phyloP scores from a whole-genome alignment of 1,284 basidiomycete species.

The Apiotrichum mycotoxinovorans region DNA sequence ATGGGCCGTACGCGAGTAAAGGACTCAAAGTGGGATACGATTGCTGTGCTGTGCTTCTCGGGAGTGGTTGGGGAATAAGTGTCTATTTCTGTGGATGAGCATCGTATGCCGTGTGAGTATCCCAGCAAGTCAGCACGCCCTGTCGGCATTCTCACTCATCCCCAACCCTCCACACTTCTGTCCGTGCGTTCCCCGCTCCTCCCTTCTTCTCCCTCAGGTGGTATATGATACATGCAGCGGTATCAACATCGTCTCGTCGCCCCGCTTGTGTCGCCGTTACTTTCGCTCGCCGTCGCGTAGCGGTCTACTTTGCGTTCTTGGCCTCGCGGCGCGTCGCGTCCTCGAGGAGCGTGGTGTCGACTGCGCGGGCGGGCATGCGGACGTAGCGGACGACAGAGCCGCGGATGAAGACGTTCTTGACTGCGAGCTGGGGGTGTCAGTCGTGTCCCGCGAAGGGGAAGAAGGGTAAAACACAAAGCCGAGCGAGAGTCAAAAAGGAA shows the following conservation, averaged over 20 bases:
- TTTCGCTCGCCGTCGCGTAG: neutral
- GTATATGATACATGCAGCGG: constrained; percentile 4
- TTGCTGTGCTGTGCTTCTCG: too few species aligned
- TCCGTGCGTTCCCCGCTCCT: too few species aligned
- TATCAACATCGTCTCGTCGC: neutral
- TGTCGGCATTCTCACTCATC: too few species aligned
- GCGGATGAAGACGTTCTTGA: constrained; percentile 98
- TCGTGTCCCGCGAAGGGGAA: neutral
- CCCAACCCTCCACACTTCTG: too few species aligned
- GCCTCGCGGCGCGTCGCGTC: constrained; percentile 79
- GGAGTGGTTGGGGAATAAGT: too few species aligned
- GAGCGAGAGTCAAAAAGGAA: neutral
- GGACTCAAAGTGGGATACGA: too few species aligned
- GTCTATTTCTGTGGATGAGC: too few species aligned
- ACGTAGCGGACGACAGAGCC: constrained; percentile 98
- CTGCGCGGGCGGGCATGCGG: constrained; percentile 83
- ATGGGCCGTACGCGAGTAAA: too few species aligned
- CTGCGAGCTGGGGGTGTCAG: constrained; percentile 70
- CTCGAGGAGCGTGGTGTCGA: constrained; percentile 93
- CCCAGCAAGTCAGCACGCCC: too few species aligned
- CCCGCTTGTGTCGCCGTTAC: neutral
- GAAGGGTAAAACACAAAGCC: neutral
- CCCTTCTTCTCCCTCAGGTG: neutral
- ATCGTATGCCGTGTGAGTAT: too few species aligned
- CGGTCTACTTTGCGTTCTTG: constrained; percentile 1